Percentiles rank a stretch among this genome's conserved stretches.
Conservation (phyloP, 164 flowering plant species). For the Tetrastigma voinierianum region DNA sequence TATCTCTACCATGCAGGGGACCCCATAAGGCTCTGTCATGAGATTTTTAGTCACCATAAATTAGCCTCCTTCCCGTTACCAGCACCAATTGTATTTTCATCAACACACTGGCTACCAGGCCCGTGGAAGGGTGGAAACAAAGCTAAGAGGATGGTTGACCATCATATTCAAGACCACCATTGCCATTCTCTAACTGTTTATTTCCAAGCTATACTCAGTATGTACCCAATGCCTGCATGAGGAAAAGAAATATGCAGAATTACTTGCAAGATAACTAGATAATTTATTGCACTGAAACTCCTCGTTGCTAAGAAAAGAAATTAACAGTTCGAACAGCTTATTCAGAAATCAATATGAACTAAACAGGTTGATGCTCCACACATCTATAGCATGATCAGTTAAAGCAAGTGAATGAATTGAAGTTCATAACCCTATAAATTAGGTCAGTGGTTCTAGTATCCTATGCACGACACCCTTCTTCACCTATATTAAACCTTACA, state of each 20-base stretch:
- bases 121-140: slow-evolving; percentile 5
- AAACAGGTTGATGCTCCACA: not conserved
- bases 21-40: slow-evolving; percentile 59
- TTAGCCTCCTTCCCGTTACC: slow-evolving; percentile 30
- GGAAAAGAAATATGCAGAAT: not conserved
- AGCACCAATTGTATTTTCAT: slow-evolving; percentile 23
- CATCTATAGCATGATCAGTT: too few relatives aligned
- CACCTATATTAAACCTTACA: too few relatives aligned
- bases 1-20: slow-evolving; percentile 68
- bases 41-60: slow-evolving; percentile 27
- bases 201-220: slow-evolving; percentile 25
- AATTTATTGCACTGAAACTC: too few relatives aligned
- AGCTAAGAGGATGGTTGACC: slow-evolving; percentile 22
- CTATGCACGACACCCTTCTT: too few relatives aligned
- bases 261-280: not conserved
- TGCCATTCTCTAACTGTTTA: slow-evolving; percentile 41
- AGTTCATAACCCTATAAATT: not conserved
- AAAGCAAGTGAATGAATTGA: too few relatives aligned
- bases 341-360: not conserved
- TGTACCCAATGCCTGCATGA: slow-evolving; percentile 32
- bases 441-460: too few relatives aligned
- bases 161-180: slow-evolving; percentile 33
- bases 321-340: not conserved
- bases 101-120: slow-evolving; percentile 13
- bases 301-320: not conserved